Evolutionary conservation across 768 basidiomycete species (phyloP), one percentile per base, ranked within the genome.

Genomic region (Tephrocybe rancida): DNA sequence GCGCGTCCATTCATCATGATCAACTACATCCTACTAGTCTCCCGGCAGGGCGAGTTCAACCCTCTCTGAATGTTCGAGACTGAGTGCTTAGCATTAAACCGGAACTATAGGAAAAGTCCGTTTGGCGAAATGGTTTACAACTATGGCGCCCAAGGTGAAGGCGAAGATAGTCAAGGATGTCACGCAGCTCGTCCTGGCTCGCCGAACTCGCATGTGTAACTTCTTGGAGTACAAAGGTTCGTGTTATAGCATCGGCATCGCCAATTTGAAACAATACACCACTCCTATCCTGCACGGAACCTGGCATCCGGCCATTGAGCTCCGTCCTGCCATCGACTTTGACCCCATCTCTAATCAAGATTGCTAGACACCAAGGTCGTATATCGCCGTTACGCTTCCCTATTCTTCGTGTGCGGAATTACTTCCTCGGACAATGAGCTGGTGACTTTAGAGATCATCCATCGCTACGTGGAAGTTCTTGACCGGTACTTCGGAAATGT

Each of bases 141-240:
- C 97, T 4, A 86, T 97, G 78, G 80, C 91, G 24, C 85, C 92
- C 18, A 96, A 97, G 70, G 77, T 78, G 46, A 97, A 96, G 75
- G 85, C 85, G 49, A 98, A 98, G 84, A 98, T 98, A 66, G 91
- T 98, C 62, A 98, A 98, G 77, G 97, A 99, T 71, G 95, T 98
- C 18, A 99, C 97, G 0, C 96, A 98, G 73, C 82, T 98, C 47
- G 97, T 99, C 35, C 81, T 98, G 42, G 95, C 95, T 42, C 83
- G 97, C 43, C 82, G 97, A 57, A 96, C 97, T 52, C 82, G 94
- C 59, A 98, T 97, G 95, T 98, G 95, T 71, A 99, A 99, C 73
- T 94, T 99, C 67, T 73, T 99, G 49, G 97, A 99, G 70, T 98
- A 98, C 81, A 98, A 98, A 78, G 96, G 96, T 93, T 56, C 60